These are phyloP conservation scores for Oldenlandia corymbosa DNA, from an alignment of 257 asterid species.

Conservation along the genomic window DNA sequence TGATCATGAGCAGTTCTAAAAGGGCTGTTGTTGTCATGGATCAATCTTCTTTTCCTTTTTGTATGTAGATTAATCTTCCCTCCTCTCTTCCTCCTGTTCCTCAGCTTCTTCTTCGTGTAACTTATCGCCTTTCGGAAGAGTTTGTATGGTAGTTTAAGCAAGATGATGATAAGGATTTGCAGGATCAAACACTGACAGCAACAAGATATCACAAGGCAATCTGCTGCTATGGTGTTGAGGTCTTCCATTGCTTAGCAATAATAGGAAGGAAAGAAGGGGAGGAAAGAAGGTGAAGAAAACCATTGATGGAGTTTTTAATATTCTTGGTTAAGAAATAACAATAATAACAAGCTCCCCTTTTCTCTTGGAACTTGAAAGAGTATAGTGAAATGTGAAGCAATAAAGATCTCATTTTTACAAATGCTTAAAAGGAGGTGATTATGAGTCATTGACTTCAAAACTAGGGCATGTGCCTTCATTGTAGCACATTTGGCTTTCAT, in stretches of 20 bases:
- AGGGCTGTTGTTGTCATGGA: constrained; percentile 21
- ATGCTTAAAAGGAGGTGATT: constrained; percentile 30
- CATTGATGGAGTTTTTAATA: constrained; percentile 35
- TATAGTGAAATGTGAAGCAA: constrained; percentile 76
- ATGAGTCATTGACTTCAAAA: constrained; percentile 42
- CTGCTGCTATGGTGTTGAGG: constrained; percentile 56
- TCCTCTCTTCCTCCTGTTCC: constrained; percentile 26
- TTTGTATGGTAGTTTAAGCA: constrained; percentile 53
- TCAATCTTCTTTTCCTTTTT: constrained; percentile 19
- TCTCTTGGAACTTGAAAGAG: constrained; percentile 11
- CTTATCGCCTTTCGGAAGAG: constrained; percentile 38
- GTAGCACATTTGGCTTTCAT: constrained; percentile 9
- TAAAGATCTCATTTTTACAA: constrained; percentile 30
- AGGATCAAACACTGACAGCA: constrained; percentile 82
- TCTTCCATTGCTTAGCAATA: constrained; percentile 47
- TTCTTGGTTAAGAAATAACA: constrained; percentile 39
- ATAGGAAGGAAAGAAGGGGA: background rate
- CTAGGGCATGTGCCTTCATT: constrained; percentile 21
- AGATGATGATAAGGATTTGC: constrained; percentile 53
- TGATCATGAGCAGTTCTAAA: constrained; percentile 19
- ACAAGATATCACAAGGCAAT: constrained; percentile 71
- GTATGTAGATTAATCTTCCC: constrained; percentile 23
- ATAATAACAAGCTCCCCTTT: constrained; percentile 30
- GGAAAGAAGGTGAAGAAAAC: constrained; percentile 25
- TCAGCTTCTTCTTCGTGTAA: constrained; percentile 40